Evolutionary conservation across 129 eudicot species (phyloP), one percentile per base, ranked within the genome.

Genomic region (Chrysanthemum lavandulifolium): DNA sequence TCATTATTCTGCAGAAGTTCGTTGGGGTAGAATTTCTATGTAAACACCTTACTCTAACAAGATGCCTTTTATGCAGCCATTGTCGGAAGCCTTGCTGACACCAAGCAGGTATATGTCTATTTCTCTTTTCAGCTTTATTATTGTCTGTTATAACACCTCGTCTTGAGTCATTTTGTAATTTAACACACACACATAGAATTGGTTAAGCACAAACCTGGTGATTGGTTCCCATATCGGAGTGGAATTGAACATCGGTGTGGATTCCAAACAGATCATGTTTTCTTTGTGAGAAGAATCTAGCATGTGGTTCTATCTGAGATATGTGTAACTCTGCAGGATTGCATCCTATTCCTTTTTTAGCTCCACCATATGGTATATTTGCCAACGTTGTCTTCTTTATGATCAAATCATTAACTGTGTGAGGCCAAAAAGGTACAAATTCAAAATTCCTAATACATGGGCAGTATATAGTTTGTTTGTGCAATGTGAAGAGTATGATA

Each of bases 341-440:
- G 55, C 97, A 94, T 63, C 98, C 98, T 53, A 94, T 94, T 61
- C 98, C 98, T 75, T 97, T 97, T 73, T 94, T 94, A 25, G 98
- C 98, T 6, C 98, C 98, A 33, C 97, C 98, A 70, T 94, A 94
- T 4, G 98, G 98, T 59, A 94, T 87, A 68, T 94, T 88, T 0
- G 98, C 97, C 53, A 94, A 96, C 3, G n/a, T n/a, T n/a, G n/a
- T n/a, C n/a, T n/a, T 94, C 97, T 96, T 90, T n/a, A 97, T 88
- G 97, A 94, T 94, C 43, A 94, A 65, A n/a, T 68, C 43, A 33
- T 33, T 33, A 33, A 33, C 43, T 33, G 43, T 33, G 1, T 36
- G 43, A 36, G 45, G 9, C 9, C 45, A 36, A 36, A 36, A 36
- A 36, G 45, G 45, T 36, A 36, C 45, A 36, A 36, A n/a, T 6